A percentile compares a stretch with the other conserved stretches of the same genome.
Evolutionary conservation across 345 rosid species (phyloP).

Genomic region (Eucalyptus regnans): DNA sequence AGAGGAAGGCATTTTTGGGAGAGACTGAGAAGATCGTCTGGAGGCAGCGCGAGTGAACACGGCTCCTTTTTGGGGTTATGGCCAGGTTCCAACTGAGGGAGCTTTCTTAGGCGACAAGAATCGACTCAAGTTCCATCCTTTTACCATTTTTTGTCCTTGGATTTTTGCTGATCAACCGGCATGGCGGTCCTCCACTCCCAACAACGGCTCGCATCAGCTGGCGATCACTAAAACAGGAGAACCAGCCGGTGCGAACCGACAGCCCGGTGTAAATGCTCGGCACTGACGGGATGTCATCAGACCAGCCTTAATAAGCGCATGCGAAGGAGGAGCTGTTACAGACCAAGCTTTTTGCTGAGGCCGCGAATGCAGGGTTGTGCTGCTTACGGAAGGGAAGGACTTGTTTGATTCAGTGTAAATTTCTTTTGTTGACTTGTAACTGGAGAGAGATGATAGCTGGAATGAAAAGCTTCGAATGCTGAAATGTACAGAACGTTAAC

Average conservation of each 20-base stretch:
- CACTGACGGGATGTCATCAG: not conserved
- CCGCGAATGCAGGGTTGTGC: not conserved
- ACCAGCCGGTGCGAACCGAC: not conserved
- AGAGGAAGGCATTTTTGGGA: conserved; percentile 52
- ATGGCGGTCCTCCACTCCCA: not conserved
- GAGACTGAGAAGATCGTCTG: conserved; percentile 41
- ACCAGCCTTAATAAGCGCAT: not conserved
- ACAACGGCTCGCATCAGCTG: not conserved
- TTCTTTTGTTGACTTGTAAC: not conserved
- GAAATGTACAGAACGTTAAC: conserved; percentile 3
- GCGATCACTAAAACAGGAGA: not conserved
- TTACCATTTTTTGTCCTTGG: not conserved
- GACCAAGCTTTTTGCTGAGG: not conserved
- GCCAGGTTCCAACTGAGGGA: conserved; percentile 50
- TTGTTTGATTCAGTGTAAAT: not conserved
- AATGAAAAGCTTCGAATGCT: not conserved
- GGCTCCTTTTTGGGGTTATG: conserved; percentile 24
- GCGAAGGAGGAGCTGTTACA: not conserved
- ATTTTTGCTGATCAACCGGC: not conserved
- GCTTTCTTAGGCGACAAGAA: not conserved
- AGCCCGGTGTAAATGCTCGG: not conserved
- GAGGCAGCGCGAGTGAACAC: conserved; percentile 68
- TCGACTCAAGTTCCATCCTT: not conserved
- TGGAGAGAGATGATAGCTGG: not conserved
- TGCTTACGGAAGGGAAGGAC: not conserved